Base-by-base conservation (phyloP, 352 stramenopile species). In the Phytopythium chamaehyphon region DNA sequence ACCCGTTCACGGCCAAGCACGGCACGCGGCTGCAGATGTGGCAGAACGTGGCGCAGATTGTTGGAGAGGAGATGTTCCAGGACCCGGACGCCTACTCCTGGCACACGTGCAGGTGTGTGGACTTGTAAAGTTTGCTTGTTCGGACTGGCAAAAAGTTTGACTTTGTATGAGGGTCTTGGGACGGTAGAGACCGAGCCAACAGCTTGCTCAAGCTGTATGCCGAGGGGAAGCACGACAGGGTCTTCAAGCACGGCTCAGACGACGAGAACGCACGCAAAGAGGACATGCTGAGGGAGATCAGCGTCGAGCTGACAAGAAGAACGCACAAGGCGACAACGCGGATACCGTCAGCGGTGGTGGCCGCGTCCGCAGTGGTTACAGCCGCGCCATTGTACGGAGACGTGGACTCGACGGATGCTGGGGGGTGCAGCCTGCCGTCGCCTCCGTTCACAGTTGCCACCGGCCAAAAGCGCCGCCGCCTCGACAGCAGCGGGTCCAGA, bases 1-100 rank as follows among this genome's bases (percentile, higher is more conserved):
- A 93, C 31, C 83, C 83, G 23, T 88, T 91, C 55, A 83, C 74
- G 33, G 83, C 83, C 39, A 88, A 88, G 57, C 83, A 93, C 59
- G 83, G 83, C 49, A 91, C 83, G 42, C 76, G 83, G 47, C 77
- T 93, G 42, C 73, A 88, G 23, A 87, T 88, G 74, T 93, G 83
- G 83, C 73, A 90, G 44, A 71, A 73, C 42, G 63, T 93, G 22
- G 83, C 83, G 2, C 67, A 83, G 54, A 68, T 66, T 16, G 64
- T 93, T 11, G 77, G 80, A 31, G 62, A 79, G 28, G 64, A 69
- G 47, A 53, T 87, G 24, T 81, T 78, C 37, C 78, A 90, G 59
- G 88, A 90, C 64, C 64, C 70, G 2, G 59, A 65, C 15, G 75
- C 76, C n/a, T 90, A 78, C 60, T 88, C 77, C 24, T 93, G 83